Evolutionary conservation across 192 early-diverging fungal genomes (phyloP), one percentile per base, ranked within the genome.

Genomic region (Coemansia sp.): DNA sequence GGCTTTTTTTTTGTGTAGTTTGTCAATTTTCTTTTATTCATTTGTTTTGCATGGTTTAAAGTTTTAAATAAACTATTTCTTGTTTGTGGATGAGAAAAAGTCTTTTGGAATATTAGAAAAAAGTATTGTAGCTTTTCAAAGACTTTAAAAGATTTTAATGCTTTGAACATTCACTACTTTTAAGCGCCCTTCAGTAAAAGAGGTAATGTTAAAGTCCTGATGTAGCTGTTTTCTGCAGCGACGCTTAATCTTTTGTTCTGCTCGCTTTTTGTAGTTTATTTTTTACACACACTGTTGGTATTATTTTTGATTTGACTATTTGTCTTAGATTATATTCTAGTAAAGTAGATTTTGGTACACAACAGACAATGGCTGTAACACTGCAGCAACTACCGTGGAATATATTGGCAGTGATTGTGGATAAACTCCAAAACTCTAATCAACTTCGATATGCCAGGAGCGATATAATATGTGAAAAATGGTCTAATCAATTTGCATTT

Each of bases 321-420:
- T 46, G 8, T 1, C 33, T 36, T 36, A 11, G 3, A 36, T 0
- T 10, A 10, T 36, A 36, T 5, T 36, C 6, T 36, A 36, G 33
- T 11, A 11, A 11, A 36, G 1, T 11, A 2, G 6, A 10, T 46
- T 46, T 17, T 10, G 2, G 39, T 17, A 46, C 39, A 46, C 39
- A 10, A 46, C 17, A 27, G 30, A 23, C 5, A 27, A 64, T 64
- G 63, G 9, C 42, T 8, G 30, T 63, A 53, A 5, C 31, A 42
- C 54, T 65, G 0, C 63, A 65, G 22, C 23, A 39, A 24, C 54
- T 66, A 1, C 64, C 64, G 20, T 66, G 64, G 64, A 58, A 59
- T 20, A 32, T 66, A 8, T 19, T 51, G 6, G 55, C 64, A 21
- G 21, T 3, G 17, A 23, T 66, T 6, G 23, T 66, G 14, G 20